Evolutionary conservation across 108 stramenopile genomes (phyloP).

Genomic region (Cyclotella atomus): DNA sequence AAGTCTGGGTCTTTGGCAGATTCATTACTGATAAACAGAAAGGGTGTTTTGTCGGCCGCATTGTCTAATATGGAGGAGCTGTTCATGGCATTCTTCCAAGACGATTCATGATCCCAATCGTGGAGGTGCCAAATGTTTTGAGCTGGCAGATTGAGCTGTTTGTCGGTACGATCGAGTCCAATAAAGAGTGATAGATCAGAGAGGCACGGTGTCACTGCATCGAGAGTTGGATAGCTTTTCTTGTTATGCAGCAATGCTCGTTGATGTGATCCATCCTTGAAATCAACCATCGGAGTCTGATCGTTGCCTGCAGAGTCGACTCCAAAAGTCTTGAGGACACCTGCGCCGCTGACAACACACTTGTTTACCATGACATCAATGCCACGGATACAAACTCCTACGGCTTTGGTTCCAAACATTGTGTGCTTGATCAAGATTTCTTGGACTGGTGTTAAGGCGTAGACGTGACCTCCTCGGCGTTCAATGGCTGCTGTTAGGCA

Average conservation of each 20-base stretch:
- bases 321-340: constrained; percentile 30
- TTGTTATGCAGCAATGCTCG: constrained; percentile 14
- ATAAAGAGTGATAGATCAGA: constrained; percentile 29
- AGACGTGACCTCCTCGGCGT: constrained; percentile 31
- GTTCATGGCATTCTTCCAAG: constrained; percentile 25
- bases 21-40: constrained; percentile 56
- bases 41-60: constrained; percentile 47
- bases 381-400: constrained; percentile 33
- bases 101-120: constrained; percentile 38
- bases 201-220: constrained; percentile 15
- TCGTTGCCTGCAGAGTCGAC: background rate
- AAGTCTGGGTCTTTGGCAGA: constrained; percentile 53
- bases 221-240: background rate
- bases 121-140: constrained; percentile 51
- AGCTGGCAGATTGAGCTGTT: constrained; percentile 19
- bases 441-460: constrained; percentile 31
- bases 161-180: constrained; percentile 25
- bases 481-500: constrained; percentile 24
- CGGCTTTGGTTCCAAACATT: constrained; percentile 10
- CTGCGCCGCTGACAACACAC: constrained; percentile 34
- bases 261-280: constrained; percentile 15
- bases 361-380: constrained; percentile 23
- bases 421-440: constrained; percentile 24
- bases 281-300: constrained; percentile 6
- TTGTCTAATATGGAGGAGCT: background rate